Base-by-base conservation (phyloP, 352 stramenopile species). In the Phytopythium sindhum region DNA sequence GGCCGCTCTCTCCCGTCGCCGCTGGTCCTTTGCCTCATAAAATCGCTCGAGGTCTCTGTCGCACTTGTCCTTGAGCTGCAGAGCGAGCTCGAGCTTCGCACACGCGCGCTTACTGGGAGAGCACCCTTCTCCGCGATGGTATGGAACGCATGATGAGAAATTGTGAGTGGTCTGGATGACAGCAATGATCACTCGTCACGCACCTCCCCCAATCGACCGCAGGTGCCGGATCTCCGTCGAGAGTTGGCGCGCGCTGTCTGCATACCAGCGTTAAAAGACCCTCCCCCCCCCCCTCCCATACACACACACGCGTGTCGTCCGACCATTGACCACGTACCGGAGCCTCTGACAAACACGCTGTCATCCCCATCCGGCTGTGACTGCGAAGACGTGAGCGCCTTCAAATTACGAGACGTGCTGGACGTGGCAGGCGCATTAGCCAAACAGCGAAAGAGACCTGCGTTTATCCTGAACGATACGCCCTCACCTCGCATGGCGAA, bases 41-140 rank as follows among this genome's bases (percentile, higher is more conserved):
- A 80, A 80, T 2, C 47, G 54, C 19, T 75, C 57, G 39, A 90
- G 64, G 4, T 89, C 76, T 12, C 63, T 70, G 37, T 90, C 81
- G 53, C 82, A 89, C 29, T 76, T 68, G 39, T 84, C 75, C 42
- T 75, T 84, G 5, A 88, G 44, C 35, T 75, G 66, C 19, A 91
- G 64, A 23, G 82, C 82, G 6, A 80, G 72, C 54, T 88, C 75
- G 28, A 90, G 45, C 50, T 88, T 90, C 21, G 68, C 66, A 29
- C 71, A 85, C 21, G 39, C 48, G 26, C 63, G 35, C 26, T 51
- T 60, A 41, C 35, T 60, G 2, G 55, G 55, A n/a, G 55, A 51
- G 24, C 14, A 11, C 17, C 23, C 55, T 60, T 19, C 35, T 55
- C 24, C 24, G 12, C 24, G 17, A 29, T 14, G 26, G 14, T 29